These are phyloP conservation scores for Calocera cornea DNA, from an alignment of 768 basidiomycete species.

Conservation along the genomic window DNA sequence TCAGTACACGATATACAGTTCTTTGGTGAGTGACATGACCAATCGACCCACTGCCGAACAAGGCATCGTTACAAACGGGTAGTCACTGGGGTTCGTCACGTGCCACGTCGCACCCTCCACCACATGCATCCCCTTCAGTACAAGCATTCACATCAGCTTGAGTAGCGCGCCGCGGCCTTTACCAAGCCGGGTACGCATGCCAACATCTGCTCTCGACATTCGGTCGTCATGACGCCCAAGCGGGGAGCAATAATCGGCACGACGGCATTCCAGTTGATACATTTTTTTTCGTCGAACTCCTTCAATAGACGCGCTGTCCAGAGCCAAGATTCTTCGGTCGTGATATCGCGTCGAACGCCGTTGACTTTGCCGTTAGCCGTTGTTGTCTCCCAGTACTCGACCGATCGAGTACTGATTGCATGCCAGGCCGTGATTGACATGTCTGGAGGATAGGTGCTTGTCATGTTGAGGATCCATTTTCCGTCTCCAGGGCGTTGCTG, in stretches of 20 bases:
- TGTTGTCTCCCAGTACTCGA: background rate
- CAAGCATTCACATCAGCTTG: background rate
- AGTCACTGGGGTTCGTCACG: no score
- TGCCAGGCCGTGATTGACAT: background rate
- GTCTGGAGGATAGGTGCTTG: background rate
- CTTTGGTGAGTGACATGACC: background rate
- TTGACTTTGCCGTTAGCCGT: background rate
- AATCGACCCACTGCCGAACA: no score
- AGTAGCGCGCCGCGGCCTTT: background rate
- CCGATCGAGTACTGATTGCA: background rate
- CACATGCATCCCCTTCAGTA: background rate
- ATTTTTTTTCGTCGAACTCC: background rate
- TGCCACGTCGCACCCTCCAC: background rate
- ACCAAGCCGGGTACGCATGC: background rate
- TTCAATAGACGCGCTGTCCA: background rate
- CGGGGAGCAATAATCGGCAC: background rate
- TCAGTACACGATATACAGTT: background rate
- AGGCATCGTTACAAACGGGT: no score
- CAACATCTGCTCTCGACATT: background rate
- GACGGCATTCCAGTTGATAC: background rate
- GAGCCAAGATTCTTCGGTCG: background rate
- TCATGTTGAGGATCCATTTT: background rate
- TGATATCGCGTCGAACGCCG: background rate
- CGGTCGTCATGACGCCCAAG: background rate
- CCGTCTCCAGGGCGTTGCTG: background rate